Base-by-base conservation (phyloP, 1,284 basidiomycete species). In the Cryptococcus jaspeensis region DNA sequence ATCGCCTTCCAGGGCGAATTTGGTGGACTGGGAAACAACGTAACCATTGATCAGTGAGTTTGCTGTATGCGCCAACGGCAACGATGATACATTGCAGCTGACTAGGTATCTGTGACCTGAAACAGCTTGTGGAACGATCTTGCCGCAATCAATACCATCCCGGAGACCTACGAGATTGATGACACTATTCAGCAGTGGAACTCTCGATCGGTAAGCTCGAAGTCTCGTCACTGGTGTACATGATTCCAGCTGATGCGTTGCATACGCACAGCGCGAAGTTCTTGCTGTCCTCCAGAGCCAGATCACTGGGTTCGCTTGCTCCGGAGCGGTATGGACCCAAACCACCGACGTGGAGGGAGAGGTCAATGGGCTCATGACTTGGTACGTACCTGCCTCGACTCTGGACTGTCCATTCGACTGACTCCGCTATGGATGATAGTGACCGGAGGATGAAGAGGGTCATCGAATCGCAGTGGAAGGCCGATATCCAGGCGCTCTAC, bases 1-100 rank as follows among this genome's bases (percentile, higher is more conserved):
- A 65, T 65, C 46, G 63, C 61, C 3, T 60, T 65, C 52, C 63
- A 65, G 42, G 63, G 63, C 28, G 63, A 65, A 40, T 65, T 65
- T 50, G 63, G 63, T 11, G 63, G 63, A 22, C 12, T 65, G 13
- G 58, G 58, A 1, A 46, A 58, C n/a, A 65, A 65, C 47, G 56
- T 59, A 20, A 59, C 63, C 25, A 60, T 63, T n/a, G 63, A 65
- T 16, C 61, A 65, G 58, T 65, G 25, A 54, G 62, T 60, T 6
- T 15, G 20, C 15, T 9, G 12, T 5, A 12, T 28, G 40, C 9
- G 25, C 48, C 13, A 22, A 38, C 23, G 18, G 18, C 4, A 22
- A 37, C n/a, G n/a, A n/a, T n/a, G n/a, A n/a, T n/a, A n/a, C n/a
- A n/a, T n/a, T n/a, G n/a, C n/a, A n/a, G n/a, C n/a, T n/a, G n/a